Percentiles rank a stretch among this genome's conserved stretches.
Conservation (phyloP, 768 basidiomycete genomes). For the Pluteus cervinus region DNA sequence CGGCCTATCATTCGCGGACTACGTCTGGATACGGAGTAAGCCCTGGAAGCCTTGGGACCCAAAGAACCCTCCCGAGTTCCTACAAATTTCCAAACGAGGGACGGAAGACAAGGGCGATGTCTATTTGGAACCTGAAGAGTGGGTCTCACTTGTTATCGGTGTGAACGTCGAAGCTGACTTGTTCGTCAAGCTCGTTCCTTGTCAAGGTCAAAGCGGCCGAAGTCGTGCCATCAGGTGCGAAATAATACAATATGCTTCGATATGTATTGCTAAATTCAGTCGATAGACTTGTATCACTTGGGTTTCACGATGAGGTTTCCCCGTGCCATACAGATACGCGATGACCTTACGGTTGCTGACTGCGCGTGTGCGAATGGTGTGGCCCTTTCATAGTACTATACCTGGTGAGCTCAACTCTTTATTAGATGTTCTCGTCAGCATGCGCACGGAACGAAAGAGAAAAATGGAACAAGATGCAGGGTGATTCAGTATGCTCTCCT, state of each 20-base stretch:
- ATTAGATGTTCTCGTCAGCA: conserved; percentile 52
- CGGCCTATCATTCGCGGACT: conserved; percentile 82
- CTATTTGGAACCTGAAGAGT: conserved; percentile 90
- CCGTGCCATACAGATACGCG: conserved; percentile 72
- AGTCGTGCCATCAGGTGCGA: conserved; percentile 65
- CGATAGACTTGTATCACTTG: conserved; percentile 74
- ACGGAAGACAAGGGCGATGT: conserved; percentile 85
- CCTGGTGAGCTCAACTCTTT: neutral
- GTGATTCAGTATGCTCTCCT: conserved; percentile 23
- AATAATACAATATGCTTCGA: conserved; percentile 1
- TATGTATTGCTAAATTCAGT: conserved; percentile 5
- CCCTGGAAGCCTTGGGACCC: conserved; percentile 82
- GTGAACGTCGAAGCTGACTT: conserved; percentile 1
- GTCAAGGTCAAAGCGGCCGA: conserved; percentile 92
- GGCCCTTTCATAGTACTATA: neutral
- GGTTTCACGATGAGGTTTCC: conserved; percentile 95
- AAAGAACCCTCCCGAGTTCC: conserved; percentile 66
- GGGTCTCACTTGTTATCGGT: conserved; percentile 13
- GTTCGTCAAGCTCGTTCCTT: conserved; percentile 76
- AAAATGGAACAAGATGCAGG: conserved; percentile 61
- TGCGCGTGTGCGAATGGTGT: conserved; percentile 68
- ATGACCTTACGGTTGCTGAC: conserved; percentile 68
- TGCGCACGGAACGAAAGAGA: conserved; percentile 64
- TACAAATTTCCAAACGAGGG: conserved; percentile 50
- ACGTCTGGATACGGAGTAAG: conserved; percentile 74